Evolutionary conservation across 495 filamentous ascomycete genomes (phyloP), one percentile per base, ranked within the genome.

Genomic region (Aspergillus haitiensis): DNA sequence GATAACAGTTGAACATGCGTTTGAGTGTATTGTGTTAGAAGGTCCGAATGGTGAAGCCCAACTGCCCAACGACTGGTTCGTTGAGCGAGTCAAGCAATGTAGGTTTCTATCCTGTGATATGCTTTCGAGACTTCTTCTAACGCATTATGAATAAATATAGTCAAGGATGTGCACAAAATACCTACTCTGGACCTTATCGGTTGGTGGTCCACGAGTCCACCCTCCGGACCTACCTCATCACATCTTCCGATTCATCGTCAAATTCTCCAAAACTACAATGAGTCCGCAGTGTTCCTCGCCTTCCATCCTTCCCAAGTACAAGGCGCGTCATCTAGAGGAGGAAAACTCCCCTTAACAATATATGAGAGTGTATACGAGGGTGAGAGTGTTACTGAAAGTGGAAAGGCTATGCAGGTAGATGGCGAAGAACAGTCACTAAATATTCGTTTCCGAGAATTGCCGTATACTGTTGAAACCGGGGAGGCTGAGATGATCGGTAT

Each of bases 401-500:
- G 87, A 61, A 84, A 86, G 65, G 81, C 82, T 36, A 92, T 95
- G 87, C 86, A 89, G 59, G 73, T 83, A 12, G 90, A 92, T 64
- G 83, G 83, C 42, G 86, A 88, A 57, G 78, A 82, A 58, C 70
- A 60, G 66, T 70, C 55, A 9, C 67, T 84, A 49, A 81, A 78
- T 10, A 79, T 96, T 21, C 84, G 83, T 59, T 98, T 97, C 75
- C 83, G 88, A 27, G 90, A 93, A 68, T 71, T 97, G 34, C 86
- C 88, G 15, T 97, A 93, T 70, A 84, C 86, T 0, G 85, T 97
- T 15, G 94, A 99, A 71, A 97, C 92, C 0, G 90, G 89, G 13
- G 92, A 98, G 72, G 89, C 94, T 7, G 95, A 99, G 76, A 97
- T 98, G 92, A 97, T 99, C 64, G 86, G 86, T 40, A 87, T 98